Evolutionary conservation across 768 basidiomycete genomes (phyloP), one percentile per base, ranked within the genome.

Genomic region (Xerocomus brunneocitrinus): DNA sequence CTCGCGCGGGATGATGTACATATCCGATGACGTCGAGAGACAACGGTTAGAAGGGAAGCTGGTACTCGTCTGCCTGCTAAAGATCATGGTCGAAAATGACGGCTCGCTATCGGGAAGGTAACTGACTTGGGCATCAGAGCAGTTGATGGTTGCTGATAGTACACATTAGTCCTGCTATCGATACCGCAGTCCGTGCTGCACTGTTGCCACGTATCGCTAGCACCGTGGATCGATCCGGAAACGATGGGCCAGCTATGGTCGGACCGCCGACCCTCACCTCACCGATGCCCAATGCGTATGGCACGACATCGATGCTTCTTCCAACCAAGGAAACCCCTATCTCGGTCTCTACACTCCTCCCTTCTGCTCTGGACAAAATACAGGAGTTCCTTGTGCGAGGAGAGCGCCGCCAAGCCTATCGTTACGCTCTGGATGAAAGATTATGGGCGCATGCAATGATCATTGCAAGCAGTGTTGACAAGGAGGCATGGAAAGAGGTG

Each of bases 381-480:
- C 83, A 92, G 61, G 80, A 81, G 28, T 80, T 90, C 47, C 79
- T 99, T 14, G 70, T 94, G 9, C 81, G 83, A 53, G 97, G 95
- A 14, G 85, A 97, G 61, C 86, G 91, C 34, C 82, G 82, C 22
- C 83, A 86, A 57, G 97, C 97, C 1, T 93, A 89, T 65, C 83
- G 84, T 53, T 94, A 84, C 66, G 95, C 97, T 3, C 76, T 91
- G 40, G 89, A 95, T 54, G 82, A 93, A 69, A 87, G 82, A 62
- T 70, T 98, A 39, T 99, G 95, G 95, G 85, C 91, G 1, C 97
- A 99, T 69, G 95, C 97, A 2, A 83, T 98, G 81, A 70, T 98
- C 51, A 93, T 99, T 58, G 84, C 95, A 9, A 95, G 90, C 62
- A 87, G 89, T 51, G 80, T 97, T 48, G 95, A 95, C 68, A 91